Base-by-base conservation (phyloP, 495 filamentous ascomycete species). In the Podospora australis region DNA sequence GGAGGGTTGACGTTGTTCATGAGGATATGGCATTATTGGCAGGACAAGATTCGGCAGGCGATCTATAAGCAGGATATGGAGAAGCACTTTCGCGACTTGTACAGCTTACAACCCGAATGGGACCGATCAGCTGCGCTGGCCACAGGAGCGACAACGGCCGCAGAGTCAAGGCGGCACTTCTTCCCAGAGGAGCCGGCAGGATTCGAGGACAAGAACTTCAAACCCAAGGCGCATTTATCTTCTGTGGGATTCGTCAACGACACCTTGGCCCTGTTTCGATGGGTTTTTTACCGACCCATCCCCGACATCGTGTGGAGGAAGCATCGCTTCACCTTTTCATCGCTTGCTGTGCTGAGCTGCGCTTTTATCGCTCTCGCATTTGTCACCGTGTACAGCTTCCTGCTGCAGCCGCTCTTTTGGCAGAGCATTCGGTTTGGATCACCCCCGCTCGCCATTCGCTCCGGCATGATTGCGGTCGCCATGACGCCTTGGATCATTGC, bases 401-500 rank as follows among this genome's bases (percentile, higher is more conserved):
- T 95, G 20, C 87, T 86, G 36, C 87, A 90, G 52, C 89, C 89
- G 2, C 71, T 90, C 7, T 95, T 86, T 69, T 92, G 84, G 74
- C 71, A 85, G 60, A 87, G 83, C 60, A 91, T 94, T 54, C 71
- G 70, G 23, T 88, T 78, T 46, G 91, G 91, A 25, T 95, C 92
- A 3, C 91, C 91, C 32, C 91, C 91, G 6, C 62, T 97, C 20
- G 88, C 90, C 20, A 85, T 96, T 55, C 83, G 91, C 50, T 78
- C 89, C 11, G 91, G 91, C 34, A 97, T 97, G 91, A 79, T 96
- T 23, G 84, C 91, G 22, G 82, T 96, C 14, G 86, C 91, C 21
- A 86, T 95, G 85, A 84, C 91, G 19, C 91, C 91, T 4, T 97
- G 90, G 87, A 90, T 96, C 45, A 66, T 96, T 17, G 90, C 84